These are phyloP conservation scores for Pouteria glomerata DNA, from an alignment of 148 eudicot species.

Conservation along the genomic window DNA sequence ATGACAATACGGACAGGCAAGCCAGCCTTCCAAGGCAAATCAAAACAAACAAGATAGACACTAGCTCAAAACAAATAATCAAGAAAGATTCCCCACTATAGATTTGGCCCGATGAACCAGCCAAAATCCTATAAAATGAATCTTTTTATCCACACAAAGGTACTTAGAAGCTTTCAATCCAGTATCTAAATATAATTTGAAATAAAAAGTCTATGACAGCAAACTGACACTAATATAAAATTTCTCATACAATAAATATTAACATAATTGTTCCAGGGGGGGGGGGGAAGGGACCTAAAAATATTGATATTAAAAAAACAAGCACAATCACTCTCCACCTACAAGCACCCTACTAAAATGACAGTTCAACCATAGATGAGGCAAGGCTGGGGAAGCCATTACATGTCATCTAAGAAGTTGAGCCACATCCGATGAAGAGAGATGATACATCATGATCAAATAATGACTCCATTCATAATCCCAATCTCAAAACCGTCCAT, in stretches of 20 bases:
- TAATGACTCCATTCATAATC: slow-evolving; percentile 11
- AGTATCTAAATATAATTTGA: slow-evolving; percentile 5
- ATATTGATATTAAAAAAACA: slow-evolving; percentile 4
- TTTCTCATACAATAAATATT: slow-evolving; percentile 22
- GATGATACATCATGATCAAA: slow-evolving; percentile 5
- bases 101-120: not conserved
- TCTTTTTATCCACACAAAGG: not conserved
- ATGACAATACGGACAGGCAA: not conserved
- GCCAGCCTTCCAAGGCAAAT: not conserved
- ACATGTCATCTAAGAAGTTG: slow-evolving; percentile 11
- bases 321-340: slow-evolving; percentile 27
- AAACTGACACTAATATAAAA: slow-evolving; percentile 21
- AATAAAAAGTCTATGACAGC: not conserved
- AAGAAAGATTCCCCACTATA: not conserved
- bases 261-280: slow-evolving; percentile 10
- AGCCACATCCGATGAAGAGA: not conserved
- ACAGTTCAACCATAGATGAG: not conserved
- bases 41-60: not conserved
- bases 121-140: not conserved
- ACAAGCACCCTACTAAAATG: slow-evolving; percentile 22
- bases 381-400: not conserved
- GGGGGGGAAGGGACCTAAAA: slow-evolving; percentile 7
- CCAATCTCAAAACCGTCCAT: slow-evolving; percentile 1
- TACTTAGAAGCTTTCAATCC: not conserved
- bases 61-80: not conserved